Conservation (phyloP, 768 basidiomycete species). For the Mycena polygramma region DNA sequence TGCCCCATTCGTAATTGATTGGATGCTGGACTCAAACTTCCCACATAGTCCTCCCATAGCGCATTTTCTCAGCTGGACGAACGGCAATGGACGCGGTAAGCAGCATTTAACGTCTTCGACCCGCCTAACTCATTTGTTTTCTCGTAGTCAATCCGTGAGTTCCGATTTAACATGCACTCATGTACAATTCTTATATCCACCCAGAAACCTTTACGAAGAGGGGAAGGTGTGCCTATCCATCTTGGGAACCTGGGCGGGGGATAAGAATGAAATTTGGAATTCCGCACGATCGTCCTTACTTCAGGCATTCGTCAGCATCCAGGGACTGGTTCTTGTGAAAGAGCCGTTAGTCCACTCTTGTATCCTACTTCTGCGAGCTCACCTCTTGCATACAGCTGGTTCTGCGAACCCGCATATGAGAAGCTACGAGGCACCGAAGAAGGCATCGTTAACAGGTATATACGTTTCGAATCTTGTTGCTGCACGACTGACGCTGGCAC, state of each 20-base stretch:
- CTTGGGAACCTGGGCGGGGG: conserved; percentile 92
- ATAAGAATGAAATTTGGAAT: conserved; percentile 90
- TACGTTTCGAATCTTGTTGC: background rate
- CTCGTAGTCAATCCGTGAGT: conserved; percentile 81
- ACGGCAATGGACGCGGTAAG: conserved; percentile 90
- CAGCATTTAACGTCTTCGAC: conserved; percentile 20
- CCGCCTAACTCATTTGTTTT: conserved; percentile 20
- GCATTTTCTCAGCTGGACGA: conserved; percentile 94
- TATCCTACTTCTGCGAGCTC: background rate
- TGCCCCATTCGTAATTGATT: conserved; percentile 95
- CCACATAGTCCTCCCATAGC: conserved; percentile 87
- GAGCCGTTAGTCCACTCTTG: conserved; percentile 76
- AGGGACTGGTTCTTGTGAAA: conserved; percentile 92
- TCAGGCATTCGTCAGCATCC: conserved; percentile 94
- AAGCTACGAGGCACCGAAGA: conserved; percentile 93
- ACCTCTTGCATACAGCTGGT: conserved; percentile 68
- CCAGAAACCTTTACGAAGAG: conserved; percentile 92
- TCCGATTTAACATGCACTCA: conserved; percentile 16
- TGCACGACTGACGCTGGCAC: conserved; percentile 18
- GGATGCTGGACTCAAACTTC: conserved; percentile 89
- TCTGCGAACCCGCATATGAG: conserved; percentile 94
- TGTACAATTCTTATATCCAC: conserved; percentile 6
- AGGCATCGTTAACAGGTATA: conserved; percentile 86
- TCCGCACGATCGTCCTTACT: conserved; percentile 86
- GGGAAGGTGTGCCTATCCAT: conserved; percentile 96